phyloP scores from a whole-genome alignment of 345 rosid genomes.

The Clausena lansium region DNA sequence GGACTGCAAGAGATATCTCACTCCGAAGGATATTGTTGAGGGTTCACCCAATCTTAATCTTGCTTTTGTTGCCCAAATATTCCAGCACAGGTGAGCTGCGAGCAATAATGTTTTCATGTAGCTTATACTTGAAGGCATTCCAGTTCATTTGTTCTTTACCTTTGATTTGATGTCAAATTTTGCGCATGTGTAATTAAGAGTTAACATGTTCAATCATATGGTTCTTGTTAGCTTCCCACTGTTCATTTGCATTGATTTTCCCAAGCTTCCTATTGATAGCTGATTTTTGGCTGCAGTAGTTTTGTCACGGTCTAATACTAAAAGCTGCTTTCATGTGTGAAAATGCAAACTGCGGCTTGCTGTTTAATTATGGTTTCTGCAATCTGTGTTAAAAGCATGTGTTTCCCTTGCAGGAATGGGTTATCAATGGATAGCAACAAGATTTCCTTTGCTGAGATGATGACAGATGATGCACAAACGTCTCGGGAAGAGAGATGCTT shows the following conservation, averaged over 20 bases:
- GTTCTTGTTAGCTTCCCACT: not conserved
- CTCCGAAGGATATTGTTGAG: constrained; percentile 89
- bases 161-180: not conserved
- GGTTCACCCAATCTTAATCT: constrained; percentile 98
- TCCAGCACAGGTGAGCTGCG: constrained; percentile 74
- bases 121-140: not conserved
- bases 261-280: not conserved
- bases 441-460: constrained; percentile 87
- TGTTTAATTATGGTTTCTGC: not conserved
- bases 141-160: not conserved
- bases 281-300: not conserved
- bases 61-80: constrained; percentile 94
- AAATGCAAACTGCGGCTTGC: not conserved
- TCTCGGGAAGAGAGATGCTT: constrained; percentile 98
- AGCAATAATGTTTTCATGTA: not conserved
- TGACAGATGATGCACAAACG: constrained; percentile 92
- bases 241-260: not conserved
- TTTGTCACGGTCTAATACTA: not conserved
- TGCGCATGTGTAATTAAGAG: not conserved
- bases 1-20: constrained; percentile 85
- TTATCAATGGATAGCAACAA: constrained; percentile 61
- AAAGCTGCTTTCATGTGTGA: not conserved
- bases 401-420: constrained; percentile 72
- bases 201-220: not conserved
- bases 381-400: constrained; percentile 16